Conservation (phyloP, 768 basidiomycete genomes). For the Leccinum fibrillosum region DNA sequence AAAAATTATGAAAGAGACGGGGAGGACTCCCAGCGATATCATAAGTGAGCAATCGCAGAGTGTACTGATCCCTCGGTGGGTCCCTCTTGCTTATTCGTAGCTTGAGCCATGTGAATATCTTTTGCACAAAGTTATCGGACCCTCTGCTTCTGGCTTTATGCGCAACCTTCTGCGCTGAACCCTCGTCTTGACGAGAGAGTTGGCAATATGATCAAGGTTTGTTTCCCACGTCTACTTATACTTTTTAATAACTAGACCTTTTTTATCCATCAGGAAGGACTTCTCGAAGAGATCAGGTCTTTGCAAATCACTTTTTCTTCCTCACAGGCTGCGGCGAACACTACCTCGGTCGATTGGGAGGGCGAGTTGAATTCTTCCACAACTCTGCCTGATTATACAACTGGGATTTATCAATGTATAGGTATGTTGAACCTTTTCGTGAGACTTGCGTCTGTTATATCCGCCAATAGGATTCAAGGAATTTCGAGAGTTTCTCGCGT, state of each 20-base stretch:
- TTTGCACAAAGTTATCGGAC: constrained; percentile 64
- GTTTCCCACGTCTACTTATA: background rate
- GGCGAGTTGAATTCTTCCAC: background rate
- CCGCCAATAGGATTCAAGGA: constrained; percentile 79
- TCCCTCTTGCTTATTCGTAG: background rate
- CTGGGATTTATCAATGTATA: constrained; percentile 93
- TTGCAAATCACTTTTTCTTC: constrained; percentile 36
- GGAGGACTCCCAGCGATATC: constrained; percentile 63
- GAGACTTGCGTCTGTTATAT: constrained; percentile 5
- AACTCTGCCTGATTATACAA: constrained; percentile 51
- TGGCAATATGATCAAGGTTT: constrained; percentile 85
- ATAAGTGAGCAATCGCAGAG: constrained; percentile 57
- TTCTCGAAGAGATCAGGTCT: constrained; percentile 73
- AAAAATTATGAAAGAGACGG: constrained; percentile 69
- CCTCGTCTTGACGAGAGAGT: constrained; percentile 75
- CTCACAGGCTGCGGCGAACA: background rate
- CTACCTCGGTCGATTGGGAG: background rate
- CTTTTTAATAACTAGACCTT: background rate
- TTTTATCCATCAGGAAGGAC: constrained; percentile 51
- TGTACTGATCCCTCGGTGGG: constrained; percentile 49
- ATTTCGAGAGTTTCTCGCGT: constrained; percentile 67
- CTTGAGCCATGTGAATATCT: background rate
- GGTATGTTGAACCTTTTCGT: constrained; percentile 43
- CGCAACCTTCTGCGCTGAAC: constrained; percentile 59
- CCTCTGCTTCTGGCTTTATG: constrained; percentile 89